Evolutionary conservation across 1,284 basidiomycete genomes (phyloP), one percentile per base, ranked within the genome.

Genomic region (Pascua sp.): DNA sequence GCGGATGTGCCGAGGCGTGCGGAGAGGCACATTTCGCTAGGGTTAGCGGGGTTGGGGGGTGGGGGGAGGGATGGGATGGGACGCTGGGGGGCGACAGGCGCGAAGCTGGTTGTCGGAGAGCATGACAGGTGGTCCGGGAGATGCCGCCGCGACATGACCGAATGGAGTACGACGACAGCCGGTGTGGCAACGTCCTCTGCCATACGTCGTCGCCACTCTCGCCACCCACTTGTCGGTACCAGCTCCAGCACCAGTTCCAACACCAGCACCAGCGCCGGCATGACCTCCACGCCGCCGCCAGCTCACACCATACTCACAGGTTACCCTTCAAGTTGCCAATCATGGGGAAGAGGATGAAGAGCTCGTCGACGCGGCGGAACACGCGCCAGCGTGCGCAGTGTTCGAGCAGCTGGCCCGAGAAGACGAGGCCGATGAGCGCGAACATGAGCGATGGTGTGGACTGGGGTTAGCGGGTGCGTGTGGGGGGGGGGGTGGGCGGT

Each of bases 331-430:
- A 85, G 69, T 98, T 98, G 65, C 95, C 76, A 18, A 98, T 81
- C 66, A 96, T 93, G 11, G 95, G 94, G 9, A 97, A 87, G 57
- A 98, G 89, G 80, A 98, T 94, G 69, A 98, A 94, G 56, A 98
- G 86, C 75, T 98, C 94, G 80, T 97, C 89, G 49, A 95, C 85
- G 53, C 88, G 83, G 51, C 83, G 82, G 83, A 98, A 95, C 44
- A 93, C 91, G 57, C 81, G 82, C 93, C 93, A 98, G 56, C 82
- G 89, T 46, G 91, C 88, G 51, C 94, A 86, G 68, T 87, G 85
- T 70, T 92, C 88, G 42, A 97, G 78, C 0, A 95, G 82, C 72
- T 93, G 87, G 43, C 93, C 93, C 1, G 91, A 91, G 70, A 96
- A 89, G 47, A 94, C 80, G 50, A 92, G 69, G 4, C 79, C 79